These are phyloP conservation scores for Monosporascus cannonballus DNA, from an alignment of 2,329 filamentous ascomycete genomes.

Conservation along the genomic window DNA sequence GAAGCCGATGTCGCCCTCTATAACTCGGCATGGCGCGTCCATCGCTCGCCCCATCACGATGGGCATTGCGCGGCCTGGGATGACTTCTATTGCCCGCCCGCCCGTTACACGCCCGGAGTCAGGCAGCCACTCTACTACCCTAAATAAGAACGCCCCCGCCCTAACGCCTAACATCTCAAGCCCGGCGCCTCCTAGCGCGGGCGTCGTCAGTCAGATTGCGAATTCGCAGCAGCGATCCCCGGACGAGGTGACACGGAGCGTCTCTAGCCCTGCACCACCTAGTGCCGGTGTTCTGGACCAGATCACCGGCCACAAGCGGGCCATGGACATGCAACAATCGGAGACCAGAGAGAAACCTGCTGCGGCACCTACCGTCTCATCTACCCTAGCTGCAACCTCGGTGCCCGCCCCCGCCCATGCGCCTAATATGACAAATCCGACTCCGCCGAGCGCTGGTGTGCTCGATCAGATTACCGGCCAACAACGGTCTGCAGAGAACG, in stretches of 20 bases:
- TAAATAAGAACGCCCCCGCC: constrained; percentile 2
- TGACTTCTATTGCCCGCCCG: constrained; percentile 16
- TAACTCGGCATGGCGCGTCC: constrained; percentile 14
- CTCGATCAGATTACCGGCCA: constrained; percentile 22
- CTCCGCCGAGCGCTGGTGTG: constrained; percentile 20
- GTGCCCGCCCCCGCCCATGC: not conserved
- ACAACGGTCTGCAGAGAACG: constrained; percentile 12
- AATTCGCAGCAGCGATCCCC: not conserved
- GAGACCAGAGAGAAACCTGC: constrained; percentile 1
- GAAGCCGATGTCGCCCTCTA: constrained; percentile 9
- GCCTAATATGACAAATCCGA: constrained; percentile 9
- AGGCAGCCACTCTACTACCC: constrained; percentile 2
- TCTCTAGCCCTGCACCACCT: constrained; percentile 16
- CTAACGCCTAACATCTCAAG: constrained; percentile 9
- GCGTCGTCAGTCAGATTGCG: not conserved
- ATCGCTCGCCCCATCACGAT: constrained; percentile 19
- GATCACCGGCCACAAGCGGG: constrained; percentile 18
- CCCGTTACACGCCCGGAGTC: constrained; percentile 12
- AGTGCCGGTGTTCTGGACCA: constrained; percentile 23
- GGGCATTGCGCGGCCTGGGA: constrained; percentile 17
- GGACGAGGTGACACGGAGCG: not conserved
- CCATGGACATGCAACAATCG: constrained; percentile 1
- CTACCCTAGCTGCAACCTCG: not conserved
- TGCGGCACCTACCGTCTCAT: not conserved
- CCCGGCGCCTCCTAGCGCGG: not conserved